phyloP scores from a whole-genome alignment of 768 basidiomycete species.

The Suillus variegatus region DNA sequence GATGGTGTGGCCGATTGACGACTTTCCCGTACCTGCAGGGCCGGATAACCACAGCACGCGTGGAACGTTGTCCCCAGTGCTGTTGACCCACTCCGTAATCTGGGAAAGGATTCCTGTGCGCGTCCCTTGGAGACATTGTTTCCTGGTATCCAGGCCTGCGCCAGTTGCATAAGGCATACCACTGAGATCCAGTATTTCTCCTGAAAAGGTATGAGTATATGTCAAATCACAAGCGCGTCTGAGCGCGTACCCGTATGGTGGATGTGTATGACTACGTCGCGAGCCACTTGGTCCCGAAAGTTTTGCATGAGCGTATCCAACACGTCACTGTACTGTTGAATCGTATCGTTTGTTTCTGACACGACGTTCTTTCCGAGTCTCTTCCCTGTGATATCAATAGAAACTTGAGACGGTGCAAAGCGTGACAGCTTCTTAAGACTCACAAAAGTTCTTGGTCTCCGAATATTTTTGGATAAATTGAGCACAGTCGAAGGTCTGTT shows the following conservation, averaged over 20 bases:
- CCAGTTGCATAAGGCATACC: not conserved
- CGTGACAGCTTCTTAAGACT: not conserved
- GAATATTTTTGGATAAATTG: conserved; percentile 30
- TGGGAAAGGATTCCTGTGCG: not conserved
- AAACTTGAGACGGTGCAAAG: not conserved
- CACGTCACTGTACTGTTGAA: not conserved
- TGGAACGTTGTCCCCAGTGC: conserved; percentile 5
- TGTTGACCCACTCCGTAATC: conserved; percentile 27
- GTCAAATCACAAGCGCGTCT: not conserved
- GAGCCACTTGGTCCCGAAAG: not conserved
- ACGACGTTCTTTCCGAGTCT: not conserved
- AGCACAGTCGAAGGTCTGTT: conserved; percentile 25
- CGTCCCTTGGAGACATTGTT: not conserved
- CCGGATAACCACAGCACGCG: conserved; percentile 26
- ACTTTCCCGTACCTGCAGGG: conserved; percentile 27
- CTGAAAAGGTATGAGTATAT: not conserved
- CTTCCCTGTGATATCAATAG: not conserved
- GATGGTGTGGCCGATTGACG: conserved; percentile 13
- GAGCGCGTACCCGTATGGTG: conserved; percentile 1
- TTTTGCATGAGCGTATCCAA: not conserved
- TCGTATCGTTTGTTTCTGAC: not conserved
- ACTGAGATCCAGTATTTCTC: not conserved
- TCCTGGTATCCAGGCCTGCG: not conserved
- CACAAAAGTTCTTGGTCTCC: conserved; percentile 22
- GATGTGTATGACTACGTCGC: not conserved